Base-by-base conservation (phyloP, 805 yeast species). In the Myxozyma nipponensis region DNA sequence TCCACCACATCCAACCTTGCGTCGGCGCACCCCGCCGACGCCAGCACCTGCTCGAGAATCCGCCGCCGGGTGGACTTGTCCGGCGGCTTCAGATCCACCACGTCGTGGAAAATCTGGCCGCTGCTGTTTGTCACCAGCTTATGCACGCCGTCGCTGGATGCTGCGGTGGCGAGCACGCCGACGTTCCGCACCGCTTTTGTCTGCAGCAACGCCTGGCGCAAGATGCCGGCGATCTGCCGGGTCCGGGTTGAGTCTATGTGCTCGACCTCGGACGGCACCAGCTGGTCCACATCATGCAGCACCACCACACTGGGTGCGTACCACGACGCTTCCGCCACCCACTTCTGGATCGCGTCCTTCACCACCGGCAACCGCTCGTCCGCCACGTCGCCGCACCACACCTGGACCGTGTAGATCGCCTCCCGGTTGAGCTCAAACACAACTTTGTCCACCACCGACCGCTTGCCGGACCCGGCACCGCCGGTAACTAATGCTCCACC, bases 381-480 rank as follows among this genome's bases (percentile, higher is more conserved):
- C 57, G 82, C 72, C 26, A 77, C 66, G 17, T 72, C 59, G 45
- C 80, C 79, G 66, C 93, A 79, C 9, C 85, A 66, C 52, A 73
- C 61, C 57, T 75, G 73, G 26, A 81, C 64, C 61, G 72, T 64
- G n/a, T 53, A 75, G 10, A 82, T 77, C 34, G 72, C 65, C 2
- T 69, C 63, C 1, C 64, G 45, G 6, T 62, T 52, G 4, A 85
- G 61, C 7, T 60, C 59, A 1, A 68, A 50, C 0, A 73, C 60
- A 0, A 84, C 63, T 23, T 74, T 69, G 2, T 72, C 66, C 15
- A 81, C 62, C 1, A 84, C 54, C 1, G 79, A 67, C 0, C 93
- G 71, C 64, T 91, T 91, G 0, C 98, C 98, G 54, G 87, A 77
- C 0, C 96, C 97, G 1, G 86, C 71, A 21, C 81, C 68, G 0